Percentiles rank a stretch among this genome's conserved stretches.
Evolutionary conservation across 139 green algal genomes (phyloP).

Genomic region (Chlorella sp.): DNA sequence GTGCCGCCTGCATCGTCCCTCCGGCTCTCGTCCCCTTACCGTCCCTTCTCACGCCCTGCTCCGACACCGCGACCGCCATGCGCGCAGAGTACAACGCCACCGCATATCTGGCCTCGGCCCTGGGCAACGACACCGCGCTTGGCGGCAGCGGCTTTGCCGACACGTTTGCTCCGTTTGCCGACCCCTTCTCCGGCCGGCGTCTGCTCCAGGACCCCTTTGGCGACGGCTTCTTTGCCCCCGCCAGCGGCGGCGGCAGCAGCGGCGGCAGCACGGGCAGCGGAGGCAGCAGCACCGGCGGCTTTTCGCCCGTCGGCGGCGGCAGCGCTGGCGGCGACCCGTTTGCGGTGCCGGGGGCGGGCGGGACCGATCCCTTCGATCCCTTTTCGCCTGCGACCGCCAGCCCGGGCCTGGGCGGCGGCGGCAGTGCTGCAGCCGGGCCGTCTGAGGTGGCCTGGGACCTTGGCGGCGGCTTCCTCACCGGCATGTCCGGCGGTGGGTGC

Average conservation of each 20-base stretch:
- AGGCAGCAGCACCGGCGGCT: not conserved
- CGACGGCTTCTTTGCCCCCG: not conserved
- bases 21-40: too few species aligned
- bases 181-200: conserved; percentile 16
- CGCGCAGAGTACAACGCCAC: conserved; percentile 13
- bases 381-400: not conserved
- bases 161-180: not conserved
- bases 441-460: conserved; percentile 34
- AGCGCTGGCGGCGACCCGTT: conserved; percentile 18
- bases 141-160: conserved; percentile 12
- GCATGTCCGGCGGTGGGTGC: conserved; percentile 34
- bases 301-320: not conserved
- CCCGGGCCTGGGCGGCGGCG: not conserved
- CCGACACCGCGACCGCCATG: conserved; percentile 14
- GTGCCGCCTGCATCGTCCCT: too few species aligned
- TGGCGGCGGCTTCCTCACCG: conserved; percentile 53
- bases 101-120: conserved; percentile 25
- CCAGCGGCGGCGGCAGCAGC: not conserved
- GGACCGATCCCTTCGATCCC: conserved; percentile 14
- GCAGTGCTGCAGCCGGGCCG: not conserved
- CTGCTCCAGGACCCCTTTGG: conserved; percentile 20
- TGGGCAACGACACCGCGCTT: conserved; percentile 16
- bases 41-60: too few species aligned
- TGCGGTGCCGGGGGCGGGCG: not conserved
- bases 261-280: not conserved